Conservation (phyloP, 345 rosid species). For the Linum tenue region DNA sequence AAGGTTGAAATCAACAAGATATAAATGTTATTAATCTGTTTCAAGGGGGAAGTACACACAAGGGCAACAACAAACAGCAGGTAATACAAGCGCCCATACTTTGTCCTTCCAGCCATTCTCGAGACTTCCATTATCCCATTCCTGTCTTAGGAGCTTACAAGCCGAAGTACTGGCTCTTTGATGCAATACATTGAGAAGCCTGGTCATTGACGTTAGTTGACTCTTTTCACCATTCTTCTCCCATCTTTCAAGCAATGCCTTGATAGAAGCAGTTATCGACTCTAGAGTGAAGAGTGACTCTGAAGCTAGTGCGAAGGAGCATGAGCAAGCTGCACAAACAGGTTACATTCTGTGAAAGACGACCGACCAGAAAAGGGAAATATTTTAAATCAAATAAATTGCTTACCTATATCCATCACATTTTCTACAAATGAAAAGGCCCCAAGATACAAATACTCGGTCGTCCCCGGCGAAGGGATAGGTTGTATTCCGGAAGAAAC, state of each 20-base stretch:
- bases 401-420: constrained; percentile 44
- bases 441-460: constrained; percentile 52
- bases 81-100: constrained; percentile 31
- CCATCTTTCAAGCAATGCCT: constrained; percentile 27
- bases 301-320: constrained; percentile 55
- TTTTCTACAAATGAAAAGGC: constrained; percentile 54
- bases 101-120: constrained; percentile 71
- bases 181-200: constrained; percentile 29
- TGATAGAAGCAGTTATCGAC: constrained; percentile 39
- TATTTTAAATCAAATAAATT: background rate
- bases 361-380: constrained; percentile 5
- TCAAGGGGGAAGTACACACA: constrained; percentile 7
- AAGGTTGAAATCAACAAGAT: constrained; percentile 1
- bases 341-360: constrained; percentile 4
- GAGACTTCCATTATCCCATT: constrained; percentile 42
- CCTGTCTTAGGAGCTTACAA: constrained; percentile 48
- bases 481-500: constrained; percentile 30
- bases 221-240: constrained; percentile 30
- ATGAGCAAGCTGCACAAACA: constrained; percentile 61
- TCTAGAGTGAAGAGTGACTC: constrained; percentile 60
- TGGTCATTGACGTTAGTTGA: constrained; percentile 19
- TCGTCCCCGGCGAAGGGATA: constrained; percentile 46
- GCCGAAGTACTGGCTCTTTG: constrained; percentile 55
- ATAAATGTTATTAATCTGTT: constrained; percentile 7
- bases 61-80: constrained; percentile 10